Conservation (phyloP, 1,284 basidiomycete genomes). For the Cryptococcus sp. region DNA sequence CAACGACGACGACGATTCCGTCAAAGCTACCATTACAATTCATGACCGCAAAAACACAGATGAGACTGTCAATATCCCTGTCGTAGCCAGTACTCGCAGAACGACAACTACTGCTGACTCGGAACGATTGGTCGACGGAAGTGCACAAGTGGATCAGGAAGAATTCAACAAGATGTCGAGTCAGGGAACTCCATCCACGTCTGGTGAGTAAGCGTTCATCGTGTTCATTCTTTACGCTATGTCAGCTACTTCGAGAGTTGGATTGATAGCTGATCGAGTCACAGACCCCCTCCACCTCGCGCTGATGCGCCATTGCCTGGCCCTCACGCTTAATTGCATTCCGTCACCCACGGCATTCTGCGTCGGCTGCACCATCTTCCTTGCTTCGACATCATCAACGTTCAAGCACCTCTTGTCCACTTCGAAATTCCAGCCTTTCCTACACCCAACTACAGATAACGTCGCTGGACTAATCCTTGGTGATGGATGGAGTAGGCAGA, state of each 20-base stretch:
- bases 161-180: slow-evolving; percentile 5
- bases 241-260: background rate
- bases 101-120: background rate
- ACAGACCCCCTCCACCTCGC: slow-evolving; percentile 45
- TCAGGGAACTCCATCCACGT: slow-evolving; percentile 7
- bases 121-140: background rate
- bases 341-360: slow-evolving; percentile 78
- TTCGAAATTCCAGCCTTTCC: slow-evolving; percentile 35
- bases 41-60: slow-evolving; percentile 50
- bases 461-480: slow-evolving; percentile 60
- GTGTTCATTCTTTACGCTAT: no score
- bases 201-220: slow-evolving; percentile 12
- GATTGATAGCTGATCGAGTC: background rate
- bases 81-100: slow-evolving; percentile 9
- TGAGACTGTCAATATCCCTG: slow-evolving; percentile 39
- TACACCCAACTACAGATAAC: background rate
- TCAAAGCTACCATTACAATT: slow-evolving; percentile 33
- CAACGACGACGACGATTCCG: slow-evolving; percentile 6
- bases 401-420: slow-evolving; percentile 34
- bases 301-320: slow-evolving; percentile 48
- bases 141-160: background rate
- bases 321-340: slow-evolving; percentile 46
- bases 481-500: slow-evolving; percentile 87
- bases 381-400: slow-evolving; percentile 53
- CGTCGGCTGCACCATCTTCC: slow-evolving; percentile 83